Percentiles rank a stretch among this genome's conserved stretches.
phyloP scores from a whole-genome alignment of 768 basidiomycete genomes.

The Boletus edulis region DNA sequence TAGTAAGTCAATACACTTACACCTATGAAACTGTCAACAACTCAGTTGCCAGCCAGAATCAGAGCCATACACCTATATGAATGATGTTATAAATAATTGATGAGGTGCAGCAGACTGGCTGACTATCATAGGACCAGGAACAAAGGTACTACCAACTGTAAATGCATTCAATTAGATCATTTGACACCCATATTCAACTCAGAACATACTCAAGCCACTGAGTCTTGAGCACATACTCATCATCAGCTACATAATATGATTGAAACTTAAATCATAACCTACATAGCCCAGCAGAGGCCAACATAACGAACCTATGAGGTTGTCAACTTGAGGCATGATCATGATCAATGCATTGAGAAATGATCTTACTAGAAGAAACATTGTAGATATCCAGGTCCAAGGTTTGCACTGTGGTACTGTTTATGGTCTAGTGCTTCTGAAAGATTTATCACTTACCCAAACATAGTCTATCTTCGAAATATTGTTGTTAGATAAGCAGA shows the following conservation, averaged over 20 bases:
- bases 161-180: not conserved
- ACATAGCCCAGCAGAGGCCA: slow-evolving; percentile 5
- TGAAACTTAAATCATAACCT: not conserved
- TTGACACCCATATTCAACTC: not conserved
- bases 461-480: slow-evolving; percentile 7
- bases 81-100: too few relatives aligned
- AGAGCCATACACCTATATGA: not conserved
- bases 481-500: not conserved
- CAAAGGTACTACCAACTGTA: not conserved
- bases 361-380: slow-evolving; percentile 6
- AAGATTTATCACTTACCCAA: slow-evolving; percentile 3
- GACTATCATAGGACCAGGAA: not conserved
- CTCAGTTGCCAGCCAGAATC: not conserved
- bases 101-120: not conserved
- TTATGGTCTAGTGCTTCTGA: too few relatives aligned
- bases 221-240: not conserved
- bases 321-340: not conserved
- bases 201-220: not conserved
- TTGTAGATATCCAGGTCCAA: slow-evolving; percentile 9
- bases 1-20: not conserved
- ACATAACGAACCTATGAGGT: not conserved
- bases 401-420: not conserved
- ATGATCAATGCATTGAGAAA: not conserved
- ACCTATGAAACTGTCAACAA: not conserved
- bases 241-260: not conserved